Percentiles rank a stretch among this genome's conserved stretches.
phyloP scores from a whole-genome alignment of 2,329 filamentous ascomycete species.

The Sordariomycetes sp. region DNA sequence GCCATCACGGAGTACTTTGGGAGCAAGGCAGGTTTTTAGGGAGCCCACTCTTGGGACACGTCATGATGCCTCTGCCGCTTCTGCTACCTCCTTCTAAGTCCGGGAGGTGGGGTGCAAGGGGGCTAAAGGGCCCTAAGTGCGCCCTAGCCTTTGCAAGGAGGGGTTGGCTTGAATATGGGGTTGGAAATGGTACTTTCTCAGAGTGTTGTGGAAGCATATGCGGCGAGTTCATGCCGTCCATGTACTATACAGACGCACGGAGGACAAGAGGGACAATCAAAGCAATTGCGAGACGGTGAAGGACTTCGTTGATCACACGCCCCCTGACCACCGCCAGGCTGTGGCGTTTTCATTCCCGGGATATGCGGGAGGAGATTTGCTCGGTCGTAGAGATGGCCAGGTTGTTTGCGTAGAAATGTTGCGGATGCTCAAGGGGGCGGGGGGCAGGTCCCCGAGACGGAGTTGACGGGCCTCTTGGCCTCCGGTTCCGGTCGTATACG shows the following conservation, averaged over 20 bases:
- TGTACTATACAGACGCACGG: neutral
- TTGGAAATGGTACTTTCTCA: neutral
- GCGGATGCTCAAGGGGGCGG: too few species aligned
- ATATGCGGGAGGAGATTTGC: too few species aligned
- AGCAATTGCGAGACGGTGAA: neutral
- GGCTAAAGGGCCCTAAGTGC: too few species aligned
- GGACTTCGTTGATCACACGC: neutral
- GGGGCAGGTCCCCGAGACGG: too few species aligned
- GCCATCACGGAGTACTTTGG: conserved; percentile 50
- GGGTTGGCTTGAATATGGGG: neutral
- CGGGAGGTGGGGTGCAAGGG: too few species aligned
- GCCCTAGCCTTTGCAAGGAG: too few species aligned
- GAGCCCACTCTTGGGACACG: neutral
- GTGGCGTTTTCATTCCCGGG: too few species aligned
- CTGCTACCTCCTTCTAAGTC: neutral
- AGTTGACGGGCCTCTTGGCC: too few species aligned
- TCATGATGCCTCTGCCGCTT: neutral
- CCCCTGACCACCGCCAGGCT: neutral
- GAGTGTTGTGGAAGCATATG: neutral
- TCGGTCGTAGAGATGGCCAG: too few species aligned
- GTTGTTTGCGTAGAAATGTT: too few species aligned
- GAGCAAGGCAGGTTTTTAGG: conserved; percentile 36
- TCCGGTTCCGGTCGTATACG: too few species aligned
- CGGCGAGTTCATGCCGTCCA: neutral
- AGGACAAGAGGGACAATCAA: neutral